Conservation (phyloP, 164 flowering plant genomes). For the Annona cherimola region DNA sequence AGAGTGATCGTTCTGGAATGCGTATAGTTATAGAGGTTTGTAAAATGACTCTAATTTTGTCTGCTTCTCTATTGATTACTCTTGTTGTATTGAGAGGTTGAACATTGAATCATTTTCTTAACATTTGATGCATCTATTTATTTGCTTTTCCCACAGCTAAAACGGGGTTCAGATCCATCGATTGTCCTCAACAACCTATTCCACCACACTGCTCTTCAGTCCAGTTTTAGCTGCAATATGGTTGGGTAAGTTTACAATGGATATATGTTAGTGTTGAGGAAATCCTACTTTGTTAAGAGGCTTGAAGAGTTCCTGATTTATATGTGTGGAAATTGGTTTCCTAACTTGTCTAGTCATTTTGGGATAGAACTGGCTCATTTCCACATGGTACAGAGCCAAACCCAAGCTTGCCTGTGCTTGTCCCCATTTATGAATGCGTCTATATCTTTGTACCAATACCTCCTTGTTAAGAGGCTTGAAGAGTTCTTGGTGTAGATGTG, state of each 20-base stretch:
- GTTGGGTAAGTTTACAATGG: constrained; percentile 65
- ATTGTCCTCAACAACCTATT: constrained; percentile 80
- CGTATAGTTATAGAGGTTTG: constrained; percentile 90
- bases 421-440: too few relatives aligned
- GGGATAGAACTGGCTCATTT: too few relatives aligned
- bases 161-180: constrained; percentile 81
- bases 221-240: constrained; percentile 98
- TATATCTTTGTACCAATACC: too few relatives aligned
- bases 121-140: not conserved
- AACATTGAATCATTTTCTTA: not conserved
- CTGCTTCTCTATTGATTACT: not conserved
- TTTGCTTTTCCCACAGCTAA: constrained; percentile 42
- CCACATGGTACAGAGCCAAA: too few relatives aligned
- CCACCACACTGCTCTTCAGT: constrained; percentile 81
- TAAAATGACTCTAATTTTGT: not conserved
- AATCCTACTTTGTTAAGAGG: too few relatives aligned
- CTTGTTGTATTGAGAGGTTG: not conserved
- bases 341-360: too few relatives aligned
- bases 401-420: too few relatives aligned
- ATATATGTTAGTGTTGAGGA: not conserved
- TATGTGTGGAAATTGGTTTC: too few relatives aligned
- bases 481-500: too few relatives aligned
- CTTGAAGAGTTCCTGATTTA: too few relatives aligned
- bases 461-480: too few relatives aligned
- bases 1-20: constrained; percentile 98